Conservation (phyloP, 2,329 filamentous ascomycete species). For the Phaeosphaeria sp. region DNA sequence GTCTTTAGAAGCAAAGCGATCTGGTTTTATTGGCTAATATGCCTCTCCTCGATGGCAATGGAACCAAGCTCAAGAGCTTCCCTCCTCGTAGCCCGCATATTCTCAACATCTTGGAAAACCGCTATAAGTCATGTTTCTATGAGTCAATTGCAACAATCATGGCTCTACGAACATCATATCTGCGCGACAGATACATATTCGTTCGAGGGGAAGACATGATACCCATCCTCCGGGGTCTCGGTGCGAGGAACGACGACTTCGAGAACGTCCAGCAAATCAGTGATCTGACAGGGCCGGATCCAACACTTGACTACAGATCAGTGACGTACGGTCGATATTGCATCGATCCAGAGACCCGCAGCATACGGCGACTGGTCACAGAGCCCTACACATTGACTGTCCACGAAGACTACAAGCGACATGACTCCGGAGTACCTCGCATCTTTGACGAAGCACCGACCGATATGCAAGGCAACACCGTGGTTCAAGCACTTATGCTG, state of each 20-base stretch:
- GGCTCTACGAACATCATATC: constrained; percentile 1
- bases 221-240: constrained; percentile 3
- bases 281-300: constrained; percentile 3
- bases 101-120: constrained; percentile 1
- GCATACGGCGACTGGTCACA: not conserved
- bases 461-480: constrained; percentile 7
- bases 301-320: constrained; percentile 4
- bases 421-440: constrained; percentile 3
- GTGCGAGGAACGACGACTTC: constrained; percentile 5
- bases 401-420: constrained; percentile 8
- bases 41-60: not conserved
- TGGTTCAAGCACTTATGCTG: constrained; percentile 5
- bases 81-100: not conserved
- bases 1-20: not conserved
- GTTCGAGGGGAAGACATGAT: constrained; percentile 5
- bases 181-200: constrained; percentile 1
- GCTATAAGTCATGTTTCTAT: constrained; percentile 5
- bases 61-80: not conserved
- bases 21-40: not conserved
- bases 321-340: constrained; percentile 5
- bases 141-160: constrained; percentile 3
- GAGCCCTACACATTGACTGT: constrained; percentile 4
- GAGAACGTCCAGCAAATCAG: constrained; percentile 4
- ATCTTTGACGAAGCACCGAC: constrained; percentile 5
- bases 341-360: constrained; percentile 7